Evolutionary conservation across 768 basidiomycete genomes (phyloP).

Genomic region (Tricholoma sp.): DNA sequence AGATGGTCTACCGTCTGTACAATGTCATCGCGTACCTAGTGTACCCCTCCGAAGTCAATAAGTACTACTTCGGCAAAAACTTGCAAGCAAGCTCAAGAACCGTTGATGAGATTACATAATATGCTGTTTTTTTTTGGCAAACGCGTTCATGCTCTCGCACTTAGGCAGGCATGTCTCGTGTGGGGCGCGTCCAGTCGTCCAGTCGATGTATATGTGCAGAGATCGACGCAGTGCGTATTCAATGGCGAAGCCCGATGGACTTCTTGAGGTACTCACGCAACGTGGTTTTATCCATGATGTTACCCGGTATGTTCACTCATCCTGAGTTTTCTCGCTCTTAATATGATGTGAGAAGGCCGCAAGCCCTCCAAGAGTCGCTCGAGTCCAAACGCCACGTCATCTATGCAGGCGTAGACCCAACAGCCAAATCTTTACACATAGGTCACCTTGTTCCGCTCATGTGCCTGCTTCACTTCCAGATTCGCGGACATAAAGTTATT

Average conservation of each 20-base stretch:
- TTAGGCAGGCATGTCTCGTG: constrained; percentile 6
- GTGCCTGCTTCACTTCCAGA: constrained; percentile 80
- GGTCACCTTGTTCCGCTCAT: constrained; percentile 91
- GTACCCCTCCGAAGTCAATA: too few species aligned
- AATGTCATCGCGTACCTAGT: too few species aligned
- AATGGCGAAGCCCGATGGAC: constrained; percentile 3
- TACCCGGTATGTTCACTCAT: constrained; percentile 29
- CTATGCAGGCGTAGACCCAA: constrained; percentile 92
- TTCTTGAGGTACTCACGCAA: constrained; percentile 38
- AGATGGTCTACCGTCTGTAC: not conserved
- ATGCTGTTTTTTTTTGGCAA: not conserved
- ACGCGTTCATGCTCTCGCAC: constrained; percentile 9
- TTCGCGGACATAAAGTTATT: constrained; percentile 78
- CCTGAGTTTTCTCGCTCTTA: constrained; percentile 3
- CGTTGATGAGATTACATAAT: not conserved
- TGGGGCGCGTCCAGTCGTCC: not conserved
- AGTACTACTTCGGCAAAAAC: too few species aligned
- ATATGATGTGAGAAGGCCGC: constrained; percentile 27
- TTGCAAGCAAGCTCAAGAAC: too few species aligned
- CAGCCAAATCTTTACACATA: constrained; percentile 84
- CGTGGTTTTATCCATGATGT: constrained; percentile 46
- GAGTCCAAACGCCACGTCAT: constrained; percentile 43
- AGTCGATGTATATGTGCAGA: not conserved
- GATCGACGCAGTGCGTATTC: constrained; percentile 2
- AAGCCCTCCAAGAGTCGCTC: constrained; percentile 34